A percentile compares a stretch with the other conserved stretches of the same genome.
phyloP scores from a whole-genome alignment of 345 rosid genomes.

The Garcia nutans region DNA sequence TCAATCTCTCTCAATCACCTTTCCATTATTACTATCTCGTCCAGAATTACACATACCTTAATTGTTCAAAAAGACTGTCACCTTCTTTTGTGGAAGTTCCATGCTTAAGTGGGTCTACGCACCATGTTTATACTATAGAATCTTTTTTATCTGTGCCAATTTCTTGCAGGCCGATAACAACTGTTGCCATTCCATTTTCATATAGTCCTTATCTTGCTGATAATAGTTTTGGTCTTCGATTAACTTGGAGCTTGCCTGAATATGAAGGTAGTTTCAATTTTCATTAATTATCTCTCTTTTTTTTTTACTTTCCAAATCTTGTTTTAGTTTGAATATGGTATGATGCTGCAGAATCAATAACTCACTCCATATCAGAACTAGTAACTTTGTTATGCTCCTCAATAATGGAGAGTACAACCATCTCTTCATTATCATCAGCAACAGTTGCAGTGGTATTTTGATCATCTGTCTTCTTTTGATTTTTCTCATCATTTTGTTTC shows the following conservation, averaged over 20 bases:
- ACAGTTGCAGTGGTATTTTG: too few relatives aligned
- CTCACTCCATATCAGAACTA: too few relatives aligned
- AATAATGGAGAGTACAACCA: too few relatives aligned
- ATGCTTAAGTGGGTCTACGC: conserved; percentile 46
- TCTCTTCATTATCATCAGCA: too few relatives aligned
- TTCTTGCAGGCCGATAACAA: conserved; percentile 43
- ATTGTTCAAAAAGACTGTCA: conserved; percentile 44
- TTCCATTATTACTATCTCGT: conserved; percentile 47
- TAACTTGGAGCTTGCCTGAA: conserved; percentile 49
- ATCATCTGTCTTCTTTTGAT: too few relatives aligned
- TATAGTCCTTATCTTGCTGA: conserved; percentile 57
- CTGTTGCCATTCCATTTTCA: conserved; percentile 55
- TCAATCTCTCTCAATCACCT: conserved; percentile 50
- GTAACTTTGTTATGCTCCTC: too few relatives aligned
- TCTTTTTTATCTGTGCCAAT: conserved; percentile 23
- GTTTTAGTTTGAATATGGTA: neutral
- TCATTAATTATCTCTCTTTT: neutral
- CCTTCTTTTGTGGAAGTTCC: conserved; percentile 36
- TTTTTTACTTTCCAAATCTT: neutral
- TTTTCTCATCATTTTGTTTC: too few relatives aligned
- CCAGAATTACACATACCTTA: conserved; percentile 52
- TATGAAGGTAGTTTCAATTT: conserved; percentile 10
- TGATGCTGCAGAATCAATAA: too few relatives aligned
- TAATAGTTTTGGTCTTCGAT: conserved; percentile 53
- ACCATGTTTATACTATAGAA: conserved; percentile 48